These are phyloP conservation scores for Fusarium ramigenum DNA, from an alignment of 2,329 filamentous ascomycete species.

Conservation along the genomic window DNA sequence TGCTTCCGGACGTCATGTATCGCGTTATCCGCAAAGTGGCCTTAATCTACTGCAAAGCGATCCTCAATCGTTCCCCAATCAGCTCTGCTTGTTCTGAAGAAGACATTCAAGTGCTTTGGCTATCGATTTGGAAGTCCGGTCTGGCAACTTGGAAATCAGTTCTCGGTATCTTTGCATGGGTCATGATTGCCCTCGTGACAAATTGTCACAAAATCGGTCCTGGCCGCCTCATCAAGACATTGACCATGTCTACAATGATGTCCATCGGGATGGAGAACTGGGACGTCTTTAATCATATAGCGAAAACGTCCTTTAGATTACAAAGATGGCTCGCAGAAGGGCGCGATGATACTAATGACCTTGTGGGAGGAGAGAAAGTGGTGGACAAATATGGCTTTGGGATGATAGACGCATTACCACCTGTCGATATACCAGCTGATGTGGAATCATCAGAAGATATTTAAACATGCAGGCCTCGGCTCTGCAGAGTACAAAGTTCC, in stretches of 20 bases:
- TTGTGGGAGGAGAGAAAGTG: conserved; percentile 39
- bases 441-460: conserved; percentile 8
- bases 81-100: conserved; percentile 50
- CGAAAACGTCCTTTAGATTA: conserved; percentile 50
- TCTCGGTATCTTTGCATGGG: conserved; percentile 60
- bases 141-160: conserved; percentile 57
- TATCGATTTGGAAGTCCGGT: conserved; percentile 57
- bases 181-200: conserved; percentile 55
- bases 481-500: not conserved
- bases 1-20: conserved; percentile 56
- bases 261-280: conserved; percentile 60
- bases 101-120: conserved; percentile 58
- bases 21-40: conserved; percentile 57
- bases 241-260: conserved; percentile 55
- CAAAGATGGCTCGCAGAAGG: conserved; percentile 54
- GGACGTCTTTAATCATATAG: conserved; percentile 53
- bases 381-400: conserved; percentile 42
- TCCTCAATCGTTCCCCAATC: conserved; percentile 54
- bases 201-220: conserved; percentile 51
- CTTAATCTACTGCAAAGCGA: conserved; percentile 58
- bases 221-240: conserved; percentile 57
- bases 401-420: conserved; percentile 32
- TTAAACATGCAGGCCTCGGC: not conserved
- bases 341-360: conserved; percentile 23
- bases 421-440: conserved; percentile 23